Base-by-base conservation (phyloP, 148 eudicot genomes). In the Diospyros lotus region DNA sequence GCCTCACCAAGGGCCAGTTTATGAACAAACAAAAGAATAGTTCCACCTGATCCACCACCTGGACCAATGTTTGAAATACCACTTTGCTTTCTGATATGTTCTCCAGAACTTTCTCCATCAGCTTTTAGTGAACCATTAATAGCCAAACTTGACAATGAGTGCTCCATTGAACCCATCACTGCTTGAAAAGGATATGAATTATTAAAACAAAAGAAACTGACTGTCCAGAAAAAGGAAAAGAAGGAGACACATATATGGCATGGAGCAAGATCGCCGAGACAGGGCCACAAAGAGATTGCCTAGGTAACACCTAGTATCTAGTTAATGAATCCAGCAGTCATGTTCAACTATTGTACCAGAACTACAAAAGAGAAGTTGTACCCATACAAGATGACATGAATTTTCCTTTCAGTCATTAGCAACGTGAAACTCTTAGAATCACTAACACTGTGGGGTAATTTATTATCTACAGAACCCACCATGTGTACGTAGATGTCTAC, bases 11-110 rank as follows among this genome's bases (percentile, higher is more conserved):
- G 90, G 60, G 54, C 75, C 85, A 95, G 68, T 40, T 82, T 75
- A 56, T 86, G 88, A 74, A 95, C 78, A 89, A 95, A 95, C 78
- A 95, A 77, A 86, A 95, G 96, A 81, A 95, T 83, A 10, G 93
- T 89, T 81, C 99, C 99, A 68, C 99, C 99, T 75, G 99, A 92
- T 80, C 97, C 99, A 75, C 99, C 99, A 28, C 99, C 99, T 62
- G 91, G 88, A 68, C 94, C 91, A 53, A 78, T 53, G 40, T 70
- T 80, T 28, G 87, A 76, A 61, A 70, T 18, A 75, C 73, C 73
- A 51, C 64, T 77, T 80, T 80, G 75, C 76, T 64, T 75, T 64
- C 73, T 69, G 14, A 82, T 71, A 73, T 80, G 85, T 75, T 87
- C 83, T 66, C 84, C 93, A 79, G 75, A 89, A 85, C 93, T 90